These are phyloP conservation scores for Ballota nigra DNA, from an alignment of 257 asterid genomes.

Conservation along the genomic window DNA sequence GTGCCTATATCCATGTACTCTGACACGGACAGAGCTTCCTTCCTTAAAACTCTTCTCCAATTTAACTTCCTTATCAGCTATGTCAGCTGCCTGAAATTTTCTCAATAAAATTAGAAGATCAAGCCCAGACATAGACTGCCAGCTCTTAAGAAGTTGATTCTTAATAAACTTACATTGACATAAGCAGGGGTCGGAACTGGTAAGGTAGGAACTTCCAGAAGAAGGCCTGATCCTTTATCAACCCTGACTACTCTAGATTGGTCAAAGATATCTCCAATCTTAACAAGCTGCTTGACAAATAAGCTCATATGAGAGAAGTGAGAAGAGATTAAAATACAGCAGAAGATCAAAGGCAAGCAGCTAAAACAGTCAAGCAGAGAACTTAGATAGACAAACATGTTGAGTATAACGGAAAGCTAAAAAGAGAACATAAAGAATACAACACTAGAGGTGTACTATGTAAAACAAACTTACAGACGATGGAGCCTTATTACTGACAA, in stretches of 20 bases:
- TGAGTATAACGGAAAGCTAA: background rate
- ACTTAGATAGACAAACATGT: background rate
- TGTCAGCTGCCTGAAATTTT: constrained; percentile 58
- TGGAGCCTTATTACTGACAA: constrained; percentile 76
- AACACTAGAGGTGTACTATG: background rate
- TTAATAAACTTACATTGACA: constrained; percentile 66
- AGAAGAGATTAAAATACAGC: background rate
- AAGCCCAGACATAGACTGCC: constrained; percentile 1
- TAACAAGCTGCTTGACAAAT: constrained; percentile 64
- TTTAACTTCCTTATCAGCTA: constrained; percentile 78
- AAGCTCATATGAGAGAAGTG: constrained; percentile 20
- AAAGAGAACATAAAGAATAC: background rate
- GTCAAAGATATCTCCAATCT: constrained; percentile 82
- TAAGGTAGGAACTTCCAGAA: constrained; percentile 69
- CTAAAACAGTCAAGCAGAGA: constrained; percentile 5
- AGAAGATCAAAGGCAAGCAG: constrained; percentile 9
- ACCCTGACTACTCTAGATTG: constrained; percentile 77
- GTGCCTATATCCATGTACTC: constrained; percentile 83
- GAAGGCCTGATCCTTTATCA: constrained; percentile 80
- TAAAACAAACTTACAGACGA: constrained; percentile 62
- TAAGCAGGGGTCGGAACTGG: constrained; percentile 86
- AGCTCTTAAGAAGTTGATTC: background rate
- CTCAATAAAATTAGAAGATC: constrained; percentile 16
- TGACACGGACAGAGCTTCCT: constrained; percentile 72
- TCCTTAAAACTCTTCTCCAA: constrained; percentile 80